Evolutionary conservation across 2,329 filamentous ascomycete genomes (phyloP), one percentile per base, ranked within the genome.

Genomic region (Trichoderma sp.): DNA sequence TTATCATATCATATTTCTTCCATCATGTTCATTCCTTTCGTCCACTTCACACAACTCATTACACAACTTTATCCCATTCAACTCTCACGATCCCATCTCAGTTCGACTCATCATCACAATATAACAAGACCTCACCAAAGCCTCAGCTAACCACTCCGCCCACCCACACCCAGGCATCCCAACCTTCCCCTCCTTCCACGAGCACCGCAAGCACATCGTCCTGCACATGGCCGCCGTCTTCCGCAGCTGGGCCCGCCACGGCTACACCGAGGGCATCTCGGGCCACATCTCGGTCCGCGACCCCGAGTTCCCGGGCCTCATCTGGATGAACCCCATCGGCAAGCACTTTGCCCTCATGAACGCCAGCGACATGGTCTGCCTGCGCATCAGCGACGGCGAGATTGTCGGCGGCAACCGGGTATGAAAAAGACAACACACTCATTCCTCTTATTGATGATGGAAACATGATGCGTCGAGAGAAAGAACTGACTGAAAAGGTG

Each of bases 251-350:
- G 73, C 73, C 2, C 72, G 73, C 24, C 63, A 70, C 41, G 71
- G 72, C 51, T 75, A 69, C 67, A 72, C 71, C 14, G 73, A 75
- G 44, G 74, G 74, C 3, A 71, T 73, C 57, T 74, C 76, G n/a
- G 76, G 77, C 4, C 88, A 91, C 75, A 91, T 91, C 68, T 83
- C 80, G 15, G 84, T 90, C 1, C 81, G 88, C 14, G 88, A 91
- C 72, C 88, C 88, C 0, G 86, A 90, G 73, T 79, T 84, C 69
- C 77, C 78, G 0, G 78, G 85, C 66, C 80, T 81, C 15, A 88
- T 90, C 76, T 92, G 90, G 89, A 91, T 89, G 73, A 82, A 91
- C 86, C 77, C 88, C 78, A 63, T 91, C 3, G 86, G 85, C 6
- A 81, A 81, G 58, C 89, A 91, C 74, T 92, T 90, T 72, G 88